Conservation (phyloP, 257 asterid genomes). For the Capsicum pubescens region DNA sequence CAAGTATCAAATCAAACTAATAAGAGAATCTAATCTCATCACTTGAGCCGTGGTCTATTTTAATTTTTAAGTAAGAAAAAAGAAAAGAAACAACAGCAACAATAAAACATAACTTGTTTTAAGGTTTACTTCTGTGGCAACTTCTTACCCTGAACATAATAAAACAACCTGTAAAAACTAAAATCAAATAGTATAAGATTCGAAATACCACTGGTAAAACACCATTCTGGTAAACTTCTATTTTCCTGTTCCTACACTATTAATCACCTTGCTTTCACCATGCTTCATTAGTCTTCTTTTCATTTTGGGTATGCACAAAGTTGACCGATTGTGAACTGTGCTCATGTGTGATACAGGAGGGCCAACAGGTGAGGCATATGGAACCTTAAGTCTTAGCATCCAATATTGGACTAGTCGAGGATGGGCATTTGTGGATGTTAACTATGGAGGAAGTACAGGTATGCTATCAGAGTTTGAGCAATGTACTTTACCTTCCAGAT, state of each 20-base stretch:
- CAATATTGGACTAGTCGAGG: slow-evolving; percentile 99
- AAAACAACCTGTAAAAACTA: neutral
- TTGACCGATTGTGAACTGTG: neutral
- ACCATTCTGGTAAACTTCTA: neutral
- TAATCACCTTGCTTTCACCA: neutral
- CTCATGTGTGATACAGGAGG: slow-evolving; percentile 58
- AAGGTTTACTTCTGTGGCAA: neutral
- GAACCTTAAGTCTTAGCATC: slow-evolving; percentile 71
- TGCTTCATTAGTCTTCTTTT: neutral
- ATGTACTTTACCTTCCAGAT: neutral
- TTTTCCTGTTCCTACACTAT: neutral
- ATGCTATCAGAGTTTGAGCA: slow-evolving; percentile 26
- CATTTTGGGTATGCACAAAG: neutral
- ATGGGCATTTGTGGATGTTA: slow-evolving; percentile 98
- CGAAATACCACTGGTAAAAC: neutral
- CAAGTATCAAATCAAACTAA: neutral
- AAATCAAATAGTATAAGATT: neutral
- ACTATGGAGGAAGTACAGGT: slow-evolving; percentile 99
- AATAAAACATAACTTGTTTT: neutral
- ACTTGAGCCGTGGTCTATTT: neutral
- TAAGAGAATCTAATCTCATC: neutral
- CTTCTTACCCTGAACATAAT: neutral
- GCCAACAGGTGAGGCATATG: slow-evolving; percentile 92
- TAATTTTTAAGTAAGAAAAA: neutral
- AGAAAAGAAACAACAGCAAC: neutral